A percentile compares a stretch with the other conserved stretches of the same genome.
Evolutionary conservation across 2,329 filamentous ascomycete genomes (phyloP).

Genomic region (Pyricularia pennisetigena): DNA sequence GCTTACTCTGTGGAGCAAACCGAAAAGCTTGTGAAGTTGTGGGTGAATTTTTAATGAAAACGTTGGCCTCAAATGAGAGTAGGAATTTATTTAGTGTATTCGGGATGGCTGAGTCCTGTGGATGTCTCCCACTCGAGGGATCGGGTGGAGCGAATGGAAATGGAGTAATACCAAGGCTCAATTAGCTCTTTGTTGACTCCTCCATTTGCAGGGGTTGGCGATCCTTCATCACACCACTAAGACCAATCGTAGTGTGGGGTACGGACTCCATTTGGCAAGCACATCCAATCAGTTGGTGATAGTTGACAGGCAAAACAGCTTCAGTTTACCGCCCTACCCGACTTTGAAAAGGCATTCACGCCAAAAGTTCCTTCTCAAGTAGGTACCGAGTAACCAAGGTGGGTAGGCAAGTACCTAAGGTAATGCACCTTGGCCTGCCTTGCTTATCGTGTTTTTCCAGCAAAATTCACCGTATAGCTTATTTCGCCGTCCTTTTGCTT

Average conservation of each 20-base stretch:
- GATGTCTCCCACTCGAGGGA: background rate
- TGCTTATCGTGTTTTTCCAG: too few species aligned
- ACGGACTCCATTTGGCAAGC: too few species aligned
- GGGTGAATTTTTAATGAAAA: background rate
- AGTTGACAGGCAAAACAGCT: background rate
- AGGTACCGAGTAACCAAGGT: too few species aligned
- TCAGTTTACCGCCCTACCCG: background rate
- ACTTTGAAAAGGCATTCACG: too few species aligned
- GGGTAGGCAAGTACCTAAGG: too few species aligned
- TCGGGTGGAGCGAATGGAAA: background rate
- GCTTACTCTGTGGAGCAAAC: background rate
- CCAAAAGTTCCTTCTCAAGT: too few species aligned
- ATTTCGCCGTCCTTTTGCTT: too few species aligned
- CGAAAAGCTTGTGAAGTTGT: background rate
- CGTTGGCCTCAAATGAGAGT: background rate
- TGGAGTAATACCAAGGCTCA: background rate
- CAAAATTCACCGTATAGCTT: too few species aligned
- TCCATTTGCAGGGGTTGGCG: background rate
- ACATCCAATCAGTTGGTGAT: background rate
- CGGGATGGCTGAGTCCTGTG: background rate
- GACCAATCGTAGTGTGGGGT: too few species aligned
- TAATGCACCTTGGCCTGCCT: too few species aligned
- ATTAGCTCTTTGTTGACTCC: background rate
- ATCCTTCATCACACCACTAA: background rate
- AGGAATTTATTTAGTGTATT: background rate